Base-by-base conservation (phyloP, 2,329 filamentous ascomycete genomes). In the Pleoardoris graminearum region DNA sequence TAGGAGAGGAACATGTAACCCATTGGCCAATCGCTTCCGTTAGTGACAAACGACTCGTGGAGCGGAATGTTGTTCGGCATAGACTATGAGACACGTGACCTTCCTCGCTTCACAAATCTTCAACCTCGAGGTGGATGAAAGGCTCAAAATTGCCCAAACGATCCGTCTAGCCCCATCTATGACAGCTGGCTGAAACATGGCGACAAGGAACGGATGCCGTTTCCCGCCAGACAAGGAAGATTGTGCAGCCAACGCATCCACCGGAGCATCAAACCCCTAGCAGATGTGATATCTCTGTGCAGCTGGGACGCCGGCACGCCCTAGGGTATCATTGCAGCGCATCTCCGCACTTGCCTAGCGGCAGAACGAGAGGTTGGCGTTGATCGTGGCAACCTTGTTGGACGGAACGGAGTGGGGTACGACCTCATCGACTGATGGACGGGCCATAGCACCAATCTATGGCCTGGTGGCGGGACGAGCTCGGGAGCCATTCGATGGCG, bases 371-470 rank as follows among this genome's bases (percentile, higher is more conserved):
- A 68, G 70, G 68, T 66, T 70, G 70, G 71, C 71, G 70, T 68
- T 62, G 69, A 77, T 76, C 72, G 75, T 72, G 66, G 72, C 71
- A 57, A 71, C 70, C 67, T 73, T 61, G 77, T 79, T 78, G 76
- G 76, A 71, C 64, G 61, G 57, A 53, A 58, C 51, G 49, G 56
- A 65, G 73, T 74, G 73, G 72, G 71, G 73, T 74, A 62, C 62
- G 63, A 75, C 71, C 72, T 71, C 67, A 66, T 71, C 63, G 68
- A 70, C 54, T 58, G 65, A 70, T 63, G 70, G 66, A 71, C 61
- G 62, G 69, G 63, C 55, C 65, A 72, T 70, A 61, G 64, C 64
- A 69, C 66, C 67, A 66, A 69, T 63, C 57, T 62, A 59, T 70
- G 62, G 66, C 68, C 63, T 62, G 65, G 69, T 62, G 60, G 64